phyloP scores from a whole-genome alignment of 2,329 filamentous ascomycete species.

The Alternaria sp. region DNA sequence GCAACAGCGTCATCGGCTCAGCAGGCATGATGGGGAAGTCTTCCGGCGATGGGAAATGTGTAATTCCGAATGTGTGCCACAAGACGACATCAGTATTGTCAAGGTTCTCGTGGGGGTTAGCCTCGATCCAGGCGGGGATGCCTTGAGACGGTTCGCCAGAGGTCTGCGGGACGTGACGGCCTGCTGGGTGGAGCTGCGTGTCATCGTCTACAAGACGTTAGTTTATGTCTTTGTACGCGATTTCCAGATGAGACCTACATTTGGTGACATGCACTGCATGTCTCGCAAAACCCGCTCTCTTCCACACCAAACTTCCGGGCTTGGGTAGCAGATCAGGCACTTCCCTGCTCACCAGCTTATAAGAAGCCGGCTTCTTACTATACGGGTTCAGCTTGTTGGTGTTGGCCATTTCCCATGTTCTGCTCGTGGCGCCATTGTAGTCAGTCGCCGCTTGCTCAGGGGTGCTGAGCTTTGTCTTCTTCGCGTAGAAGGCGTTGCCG shows the following conservation, averaged over 20 bases:
- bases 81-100: slow-evolving; percentile 87
- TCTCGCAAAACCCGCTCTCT: slow-evolving; percentile 84
- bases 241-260: slow-evolving; percentile 65
- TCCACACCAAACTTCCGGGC: slow-evolving; percentile 83
- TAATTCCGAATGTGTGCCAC: slow-evolving; percentile 93
- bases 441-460: slow-evolving; percentile 75
- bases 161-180: slow-evolving; percentile 87
- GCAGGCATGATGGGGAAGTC: slow-evolving; percentile 93
- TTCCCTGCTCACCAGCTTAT: slow-evolving; percentile 90
- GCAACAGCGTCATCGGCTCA: slow-evolving; percentile 77
- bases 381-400: slow-evolving; percentile 83
- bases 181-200: slow-evolving; percentile 83
- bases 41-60: slow-evolving; percentile 87
- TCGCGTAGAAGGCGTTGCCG: slow-evolving; percentile 88
- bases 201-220: slow-evolving; percentile 68
- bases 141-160: slow-evolving; percentile 79
- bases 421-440: slow-evolving; percentile 79
- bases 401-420: slow-evolving; percentile 93
- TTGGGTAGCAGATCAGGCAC: slow-evolving; percentile 81
- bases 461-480: slow-evolving; percentile 80
- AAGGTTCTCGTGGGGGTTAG: slow-evolving; percentile 71
- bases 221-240: neutral
- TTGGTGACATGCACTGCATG: slow-evolving; percentile 90
- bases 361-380: slow-evolving; percentile 83
- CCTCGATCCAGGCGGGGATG: slow-evolving; percentile 77